Percentiles rank a stretch among this genome's conserved stretches.
Evolutionary conservation across 2,329 filamentous ascomycete species (phyloP).

Genomic region (Talaromyces sp.): DNA sequence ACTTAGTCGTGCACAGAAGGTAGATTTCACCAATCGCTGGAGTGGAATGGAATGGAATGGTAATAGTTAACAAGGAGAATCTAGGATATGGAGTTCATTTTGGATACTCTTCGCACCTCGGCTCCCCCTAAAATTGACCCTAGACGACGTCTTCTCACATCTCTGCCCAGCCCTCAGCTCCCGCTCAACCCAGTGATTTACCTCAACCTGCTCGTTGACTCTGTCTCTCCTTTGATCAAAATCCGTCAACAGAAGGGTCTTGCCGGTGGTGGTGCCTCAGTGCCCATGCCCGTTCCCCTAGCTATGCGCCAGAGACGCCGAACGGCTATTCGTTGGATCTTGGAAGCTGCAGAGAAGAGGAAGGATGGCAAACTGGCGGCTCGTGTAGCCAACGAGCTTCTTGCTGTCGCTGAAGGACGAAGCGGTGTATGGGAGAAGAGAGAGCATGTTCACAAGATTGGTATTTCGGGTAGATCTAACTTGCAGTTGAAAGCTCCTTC

Average conservation of each 20-base stretch:
- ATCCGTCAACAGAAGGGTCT: constrained; percentile 72
- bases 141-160: constrained; percentile 56
- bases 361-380: constrained; percentile 69
- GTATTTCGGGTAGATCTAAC: constrained; percentile 74
- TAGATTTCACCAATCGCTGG: constrained; percentile 37
- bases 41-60: too few relatives aligned
- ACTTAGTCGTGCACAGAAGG: constrained; percentile 81
- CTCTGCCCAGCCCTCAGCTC: constrained; percentile 72
- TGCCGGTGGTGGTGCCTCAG: constrained; percentile 77
- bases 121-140: constrained; percentile 73
- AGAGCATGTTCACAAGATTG: constrained; percentile 72
- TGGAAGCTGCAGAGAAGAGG: constrained; percentile 77
- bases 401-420: constrained; percentile 81
- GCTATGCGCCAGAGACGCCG: constrained; percentile 70
- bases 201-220: constrained; percentile 86
- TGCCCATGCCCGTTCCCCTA: constrained; percentile 79
- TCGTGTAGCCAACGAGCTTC: constrained; percentile 78
- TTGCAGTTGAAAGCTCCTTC: constrained; percentile 35
- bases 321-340: constrained; percentile 80
- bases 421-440: constrained; percentile 83
- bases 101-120: constrained; percentile 78
- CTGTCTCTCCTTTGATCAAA: constrained; percentile 80
- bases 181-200: constrained; percentile 87
- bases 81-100: constrained; percentile 79
- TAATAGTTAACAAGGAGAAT: not conserved